Evolutionary conservation across 257 asterid species (phyloP).

Genomic region (Orobanche coerulescens): DNA sequence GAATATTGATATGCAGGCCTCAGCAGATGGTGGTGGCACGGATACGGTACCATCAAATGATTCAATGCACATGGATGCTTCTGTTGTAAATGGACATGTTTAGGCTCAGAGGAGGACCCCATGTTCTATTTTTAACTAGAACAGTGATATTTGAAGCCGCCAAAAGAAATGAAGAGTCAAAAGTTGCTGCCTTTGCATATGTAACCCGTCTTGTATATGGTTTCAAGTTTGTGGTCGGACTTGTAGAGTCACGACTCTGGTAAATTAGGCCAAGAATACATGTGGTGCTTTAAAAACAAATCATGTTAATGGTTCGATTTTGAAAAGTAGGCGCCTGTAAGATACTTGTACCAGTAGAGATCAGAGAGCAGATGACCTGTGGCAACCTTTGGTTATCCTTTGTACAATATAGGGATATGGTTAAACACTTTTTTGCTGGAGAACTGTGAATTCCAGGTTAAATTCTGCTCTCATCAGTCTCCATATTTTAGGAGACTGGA

Average conservation of each 20-base stretch:
- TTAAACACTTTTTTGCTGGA: too few species aligned
- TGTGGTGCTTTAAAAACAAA: background rate
- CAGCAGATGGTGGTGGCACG: constrained; percentile 26
- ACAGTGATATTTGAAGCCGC: background rate
- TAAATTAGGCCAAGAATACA: background rate
- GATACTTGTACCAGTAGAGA: background rate
- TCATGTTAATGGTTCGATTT: background rate
- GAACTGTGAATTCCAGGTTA: too few species aligned
- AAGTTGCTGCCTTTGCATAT: background rate
- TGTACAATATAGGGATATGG: too few species aligned
- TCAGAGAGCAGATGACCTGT: background rate
- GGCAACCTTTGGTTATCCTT: too few species aligned
- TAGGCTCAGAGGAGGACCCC: background rate
- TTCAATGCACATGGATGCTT: constrained; percentile 17
- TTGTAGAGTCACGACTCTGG: background rate
- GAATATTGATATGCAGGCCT: constrained; percentile 29
- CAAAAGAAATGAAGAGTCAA: background rate
- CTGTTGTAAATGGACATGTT: constrained; percentile 20
- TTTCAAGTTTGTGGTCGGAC: background rate
- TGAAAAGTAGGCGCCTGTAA: background rate
- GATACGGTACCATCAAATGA: constrained; percentile 27
- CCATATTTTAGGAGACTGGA: too few species aligned
- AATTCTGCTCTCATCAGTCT: too few species aligned
- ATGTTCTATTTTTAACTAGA: background rate
- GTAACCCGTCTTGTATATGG: background rate